Evolutionary conservation across 306 rosid genomes (phyloP), one percentile per base, ranked within the genome.

Genomic region (Luffa aegyptiaca): DNA sequence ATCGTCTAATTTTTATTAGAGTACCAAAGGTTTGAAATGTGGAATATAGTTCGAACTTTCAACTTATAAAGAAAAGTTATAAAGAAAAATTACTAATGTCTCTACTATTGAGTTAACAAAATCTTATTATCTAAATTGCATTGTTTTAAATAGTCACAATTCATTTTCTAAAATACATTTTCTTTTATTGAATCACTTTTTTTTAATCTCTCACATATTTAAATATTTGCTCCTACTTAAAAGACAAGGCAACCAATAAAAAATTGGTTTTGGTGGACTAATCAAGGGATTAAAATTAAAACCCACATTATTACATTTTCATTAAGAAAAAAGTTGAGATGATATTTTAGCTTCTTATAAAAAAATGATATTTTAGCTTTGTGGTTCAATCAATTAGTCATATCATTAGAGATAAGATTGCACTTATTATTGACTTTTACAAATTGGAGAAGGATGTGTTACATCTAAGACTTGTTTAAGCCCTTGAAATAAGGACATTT

Each of bases 351-450:
- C 31, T 26, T 26, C 31, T 26, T 26, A 26, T 26, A 26, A 26
- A 26, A 26, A 26, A 26, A 46, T 44, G 4, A 45, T 70, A 44
- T 70, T 20, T 45, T 41, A 70, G n/a, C 17, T 71, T 46, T 46
- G 41, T 71, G 57, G 55, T 71, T 49, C 44, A 73, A 73, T 73
- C 77, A 51, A 48, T 73, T 73, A 73, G 78, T 73, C 61, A 73
- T 33, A 48, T 73, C 78, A 73, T 44, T 48, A 72, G 57, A 46
- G 58, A 71, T 71, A 69, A 69, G 53, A 69, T 69, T 69, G 53
- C 75, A 69, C 8, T 69, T 42, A 36, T 64, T 20, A 20, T 71
- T 71, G 76, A 70, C 56, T 70, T 68, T 20, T 45, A 70, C 53
- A 44, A 70, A 6, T n/a, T 71, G 57, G 58, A 20, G 58, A 71